phyloP scores from a whole-genome alignment of 2,329 filamentous ascomycete genomes.

The Truncatella angustata region DNA sequence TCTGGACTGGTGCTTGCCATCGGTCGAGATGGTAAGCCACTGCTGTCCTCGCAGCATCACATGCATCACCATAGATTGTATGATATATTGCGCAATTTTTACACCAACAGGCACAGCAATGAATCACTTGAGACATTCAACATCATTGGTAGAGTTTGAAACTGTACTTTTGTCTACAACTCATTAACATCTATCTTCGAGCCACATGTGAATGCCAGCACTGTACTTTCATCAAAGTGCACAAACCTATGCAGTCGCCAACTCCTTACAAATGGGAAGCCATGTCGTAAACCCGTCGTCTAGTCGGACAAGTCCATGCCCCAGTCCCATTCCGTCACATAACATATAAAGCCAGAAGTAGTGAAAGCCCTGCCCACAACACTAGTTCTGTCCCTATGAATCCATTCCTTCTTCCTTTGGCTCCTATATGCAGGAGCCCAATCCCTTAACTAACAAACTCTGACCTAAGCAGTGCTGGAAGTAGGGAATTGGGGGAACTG shows the following conservation, averaged over 20 bases:
- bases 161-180: neutral
- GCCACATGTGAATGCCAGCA: neutral
- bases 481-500: constrained; percentile 30
- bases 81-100: no score
- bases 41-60: no score
- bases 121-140: neutral
- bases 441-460: neutral
- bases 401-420: neutral
- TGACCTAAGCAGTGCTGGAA: constrained; percentile 21
- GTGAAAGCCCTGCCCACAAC: neutral
- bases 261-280: neutral
- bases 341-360: no score
- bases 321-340: no score
- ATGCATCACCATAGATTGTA: no score
- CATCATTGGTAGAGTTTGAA: no score
- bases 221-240: neutral
- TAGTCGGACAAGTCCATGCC: no score
- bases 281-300: neutral
- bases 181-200: neutral
- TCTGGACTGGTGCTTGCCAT: no score
- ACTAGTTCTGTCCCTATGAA: neutral
- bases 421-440: neutral
- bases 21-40: no score
- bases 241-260: neutral
- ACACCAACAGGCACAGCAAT: no score